Percentiles rank a stretch among this genome's conserved stretches.
Evolutionary conservation across 257 asterid species (phyloP).

Genomic region (Haberlea rhodopensis): DNA sequence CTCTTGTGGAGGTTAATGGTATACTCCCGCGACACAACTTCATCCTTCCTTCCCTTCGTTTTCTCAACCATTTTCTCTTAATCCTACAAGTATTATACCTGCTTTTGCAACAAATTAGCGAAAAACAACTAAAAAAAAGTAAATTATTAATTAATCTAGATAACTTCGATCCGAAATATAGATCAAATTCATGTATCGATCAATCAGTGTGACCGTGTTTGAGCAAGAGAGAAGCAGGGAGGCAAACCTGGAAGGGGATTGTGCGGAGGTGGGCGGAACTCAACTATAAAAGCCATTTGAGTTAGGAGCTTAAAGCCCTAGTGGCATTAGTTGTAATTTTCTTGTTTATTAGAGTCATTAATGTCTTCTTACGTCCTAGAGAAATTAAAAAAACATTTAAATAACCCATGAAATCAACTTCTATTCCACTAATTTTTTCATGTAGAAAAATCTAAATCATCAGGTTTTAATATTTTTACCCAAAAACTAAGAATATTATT

Average conservation of each 20-base stretch:
- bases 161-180: not conserved
- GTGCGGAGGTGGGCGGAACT: conserved; percentile 5
- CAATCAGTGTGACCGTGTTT: not conserved
- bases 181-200: not conserved
- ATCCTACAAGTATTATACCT: conserved; percentile 20
- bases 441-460: no score
- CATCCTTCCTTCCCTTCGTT: conserved; percentile 47
- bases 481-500: no score
- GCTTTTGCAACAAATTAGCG: conserved; percentile 21
- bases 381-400: no score
- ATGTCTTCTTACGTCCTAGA: no score
- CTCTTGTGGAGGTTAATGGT: conserved; percentile 58
- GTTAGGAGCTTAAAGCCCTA: conserved; percentile 28
- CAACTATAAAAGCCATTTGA: not conserved
- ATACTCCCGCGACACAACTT: conserved; percentile 52
- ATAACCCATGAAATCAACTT: no score
- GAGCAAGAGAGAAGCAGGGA: not conserved
- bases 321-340: conserved; percentile 10
- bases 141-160: not conserved
- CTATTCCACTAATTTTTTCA: no score
- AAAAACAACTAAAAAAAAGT: not conserved
- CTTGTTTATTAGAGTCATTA: not conserved
- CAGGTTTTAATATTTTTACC: no score
- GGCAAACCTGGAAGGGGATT: not conserved
- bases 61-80: conserved; percentile 41